Base-by-base conservation (phyloP, 257 asterid genomes). In the Eucommia ulmoides region DNA sequence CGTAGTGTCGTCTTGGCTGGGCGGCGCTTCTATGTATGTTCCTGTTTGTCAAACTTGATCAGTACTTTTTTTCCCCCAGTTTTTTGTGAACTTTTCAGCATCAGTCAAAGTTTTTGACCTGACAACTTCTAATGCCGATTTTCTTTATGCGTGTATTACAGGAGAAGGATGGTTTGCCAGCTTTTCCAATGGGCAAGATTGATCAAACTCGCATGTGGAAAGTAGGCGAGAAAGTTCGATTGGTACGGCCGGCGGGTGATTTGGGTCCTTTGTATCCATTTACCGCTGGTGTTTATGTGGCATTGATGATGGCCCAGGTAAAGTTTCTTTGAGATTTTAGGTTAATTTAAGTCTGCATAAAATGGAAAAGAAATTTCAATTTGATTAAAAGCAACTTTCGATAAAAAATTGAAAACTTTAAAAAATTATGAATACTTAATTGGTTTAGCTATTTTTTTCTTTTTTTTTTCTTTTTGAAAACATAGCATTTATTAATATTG, bases 1-100 rank as follows among this genome's bases (percentile, higher is more conserved):
- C 66, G 85, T 65, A 88, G 97, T 50, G 94, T 84, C 56, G 95
- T 88, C 67, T 74, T 88, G 80, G 97, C 97, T 29, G 97, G 95
- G 41, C 94, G 94, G 35, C 94, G 95, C 65, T 84, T 84, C 62
- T 74, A 78, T 72, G 97, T 88, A 82, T 41, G 80, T 52, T n/a
- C n/a, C n/a, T n/a, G n/a, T n/a, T n/a, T n/a, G n/a, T n/a, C n/a
- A n/a, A n/a, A n/a, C n/a, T n/a, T n/a, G n/a, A n/a, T n/a, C n/a
- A n/a, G n/a, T n/a, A n/a, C 16, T 19, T 26, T 26, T 26, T 26
- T 4, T 26, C 12, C 6, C 7, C 12, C 45, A 2, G 18, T 19
- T 15, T 50, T 12, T 24, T 9, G 7, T 20, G 26, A 9, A 50
- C 38, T 12, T 26, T 26, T 35, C n/a, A 35, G 38, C 44, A 10